Base-by-base conservation (phyloP, 805 yeast genomes). In the Sungouiella blattae region DNA sequence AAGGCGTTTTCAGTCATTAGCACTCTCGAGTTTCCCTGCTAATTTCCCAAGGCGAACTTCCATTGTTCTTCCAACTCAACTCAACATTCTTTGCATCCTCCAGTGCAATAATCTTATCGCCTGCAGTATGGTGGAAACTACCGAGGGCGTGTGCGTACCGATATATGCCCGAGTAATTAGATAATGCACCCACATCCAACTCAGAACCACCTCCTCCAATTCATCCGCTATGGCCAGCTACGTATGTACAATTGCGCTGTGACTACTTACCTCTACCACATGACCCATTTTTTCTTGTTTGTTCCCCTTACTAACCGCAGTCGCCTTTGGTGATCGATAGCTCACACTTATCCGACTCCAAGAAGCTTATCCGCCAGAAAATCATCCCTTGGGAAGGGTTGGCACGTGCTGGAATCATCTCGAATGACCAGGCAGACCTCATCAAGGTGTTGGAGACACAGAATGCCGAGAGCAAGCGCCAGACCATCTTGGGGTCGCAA, bases 311-410 rank as follows among this genome's bases (percentile, higher is more conserved):
- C 49, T 39, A 37, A 46, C 41, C 15, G 29, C 31, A 56, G 59
- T 29, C 58, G 20, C 65, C 62, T 40, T 64, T 71, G 43, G 43
- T 57, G 35, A 61, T 84, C 49, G 89, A 86, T 44, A 82, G 87
- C 57, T 73, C 73, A 21, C 78, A 74, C 49, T 68, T 86, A 52
- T 71, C 73, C 39, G 89, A 82, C 49, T 73, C 81, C 35, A 71
- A 82, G 48, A 69, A 73, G 45, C 78, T 77, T 42, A 80, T 87
- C 44, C 71, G 93, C 50, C 81, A 85, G 41, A 76, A 93, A 45
- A 80, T 89, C 21, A 77, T 88, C 37, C 94, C 95, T 21, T 89
- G 97, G 97, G 94, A 86, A 52, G 94, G 94, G 7, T 78, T 84
- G 49, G 80, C 85, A 8, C 73, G 95, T 36, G 80, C 89, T 13